Base-by-base conservation (phyloP, 1,284 basidiomycete genomes). In the Cutaneotrichosporon daszewskae region DNA sequence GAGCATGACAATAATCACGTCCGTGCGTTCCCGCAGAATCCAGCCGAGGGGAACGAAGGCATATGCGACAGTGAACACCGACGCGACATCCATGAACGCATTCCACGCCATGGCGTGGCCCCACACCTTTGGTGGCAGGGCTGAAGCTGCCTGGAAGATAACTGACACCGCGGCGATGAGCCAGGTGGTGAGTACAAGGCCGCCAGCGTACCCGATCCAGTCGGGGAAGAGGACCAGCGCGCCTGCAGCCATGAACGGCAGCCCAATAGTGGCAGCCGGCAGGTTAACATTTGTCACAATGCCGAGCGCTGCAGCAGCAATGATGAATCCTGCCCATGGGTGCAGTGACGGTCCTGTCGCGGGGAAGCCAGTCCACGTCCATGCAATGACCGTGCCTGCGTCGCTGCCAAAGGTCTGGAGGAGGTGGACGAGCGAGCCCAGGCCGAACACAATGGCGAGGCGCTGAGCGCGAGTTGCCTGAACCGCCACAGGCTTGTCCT, bases 311-410 rank as follows among this genome's bases (percentile, higher is more conserved):
- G 86, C 80, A 1, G 79, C 79, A n/a, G 80, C 54, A 32, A 90
- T 74, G 19, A 86, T 84, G 29, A 87, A 60, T 0, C 77, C 76
- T 17, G 83, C 84, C 59, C 87, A 82, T 3, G 84, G 70, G 59
- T 87, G 80, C 3, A 88, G 83, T 9, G 82, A 69, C 1, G 88
- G 89, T 1, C 87, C 87, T 32, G 72, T 77, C 47, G 78, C 60
- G 0, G 91, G 87, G 57, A 84, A 94, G 2, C 91, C 91, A 0
- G 85, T 85, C 88, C 89, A 95, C 1, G 85, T 83, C 86, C 87
- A 94, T 2, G 87, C 82, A 49, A 94, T 79, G 43, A 92, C 77
- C 0, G 88, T 91, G 48, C 84, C 85, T 1, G 83, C 74, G 55
- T 96, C 90, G 6, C 82, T 80, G 32, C 88, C 73, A 45, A 89